Percentiles rank a stretch among this genome's conserved stretches.
These are phyloP conservation scores for Cymbopogon flexuosus DNA, from an alignment of 202 grass and related monocot species.

Conservation along the genomic window DNA sequence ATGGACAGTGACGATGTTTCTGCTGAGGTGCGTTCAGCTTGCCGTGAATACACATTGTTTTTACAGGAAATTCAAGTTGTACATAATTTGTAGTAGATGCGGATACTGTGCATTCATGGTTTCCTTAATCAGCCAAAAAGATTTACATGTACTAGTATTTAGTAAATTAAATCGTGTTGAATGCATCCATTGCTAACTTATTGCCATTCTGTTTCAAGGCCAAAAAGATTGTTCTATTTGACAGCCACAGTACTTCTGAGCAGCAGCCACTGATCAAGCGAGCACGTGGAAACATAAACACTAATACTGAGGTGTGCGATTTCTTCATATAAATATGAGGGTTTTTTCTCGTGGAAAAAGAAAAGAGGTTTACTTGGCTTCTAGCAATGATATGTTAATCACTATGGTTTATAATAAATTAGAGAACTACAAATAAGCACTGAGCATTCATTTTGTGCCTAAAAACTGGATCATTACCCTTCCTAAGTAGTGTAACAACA, in stretches of 20 bases:
- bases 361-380: not conserved
- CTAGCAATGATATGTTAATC: not conserved
- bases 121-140: not conserved
- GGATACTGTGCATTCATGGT: not conserved
- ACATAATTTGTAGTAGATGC: not conserved
- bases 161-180: not conserved
- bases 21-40: slow-evolving; percentile 24
- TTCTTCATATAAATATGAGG: not conserved
- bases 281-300: not conserved
- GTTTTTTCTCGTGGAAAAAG: not conserved
- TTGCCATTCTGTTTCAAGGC: slow-evolving; percentile 10
- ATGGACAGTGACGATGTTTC: slow-evolving; percentile 12
- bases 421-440: slow-evolving; percentile 1
- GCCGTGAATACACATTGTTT: slow-evolving; percentile 10
- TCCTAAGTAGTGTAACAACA: not conserved
- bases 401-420: not conserved
- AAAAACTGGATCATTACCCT: not conserved
- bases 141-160: not conserved
- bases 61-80: not conserved
- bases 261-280: slow-evolving; percentile 2
- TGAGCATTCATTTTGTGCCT: slow-evolving; percentile 1
- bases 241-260: slow-evolving; percentile 5
- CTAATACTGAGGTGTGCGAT: slow-evolving; percentile 12
- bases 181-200: slow-evolving; percentile 20
- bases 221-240: slow-evolving; percentile 18